Base-by-base conservation (phyloP, 805 yeast species). In the Candida awuae region DNA sequence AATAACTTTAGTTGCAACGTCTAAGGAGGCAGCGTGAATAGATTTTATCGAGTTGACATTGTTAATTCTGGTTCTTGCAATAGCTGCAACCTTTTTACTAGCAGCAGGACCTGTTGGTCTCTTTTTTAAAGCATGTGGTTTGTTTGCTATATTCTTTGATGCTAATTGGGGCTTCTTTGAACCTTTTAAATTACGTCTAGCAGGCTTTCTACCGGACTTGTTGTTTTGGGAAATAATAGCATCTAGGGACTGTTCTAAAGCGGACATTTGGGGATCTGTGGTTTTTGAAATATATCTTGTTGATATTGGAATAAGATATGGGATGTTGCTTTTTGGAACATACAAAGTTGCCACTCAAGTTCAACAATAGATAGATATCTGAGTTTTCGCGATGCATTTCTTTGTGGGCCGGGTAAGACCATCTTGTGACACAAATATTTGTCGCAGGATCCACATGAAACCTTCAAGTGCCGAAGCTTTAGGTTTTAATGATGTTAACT, bases 231-330 rank as follows among this genome's bases (percentile, higher is more conserved):
- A 75, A 58, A 90, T 84, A 62, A 90, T 90, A 54, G 87, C 97
- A 69, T 90, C 98, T 58, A 90, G 77, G 35, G 97, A 85, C 68
- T 84, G 83, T 67, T 90, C 96, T 67, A 90, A 75, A 55, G 83
- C 73, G 60, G 94, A 81, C 88, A 81, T 84, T 42, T 16, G 12
- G 15, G 12, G 10, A 17, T 28, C 15, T n/a, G 14, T n/a, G 12
- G 16, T 28, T 28, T 28, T 28, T 15, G 15, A n/a, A n/a, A n/a
- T 21, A 15, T 15, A 14, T 32, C 10, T n/a, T n/a, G n/a, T n/a
- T n/a, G n/a, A n/a, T n/a, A n/a, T n/a, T n/a, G n/a, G n/a, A n/a
- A n/a, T n/a, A n/a, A n/a, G n/a, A n/a, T n/a, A n/a, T n/a, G n/a
- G n/a, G n/a, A n/a, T n/a, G n/a, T n/a, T n/a, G n/a, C n/a, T n/a